Evolutionary conservation across 1,284 basidiomycete genomes (phyloP), one percentile per base, ranked within the genome.

Genomic region (Austropuccinia psidii): DNA sequence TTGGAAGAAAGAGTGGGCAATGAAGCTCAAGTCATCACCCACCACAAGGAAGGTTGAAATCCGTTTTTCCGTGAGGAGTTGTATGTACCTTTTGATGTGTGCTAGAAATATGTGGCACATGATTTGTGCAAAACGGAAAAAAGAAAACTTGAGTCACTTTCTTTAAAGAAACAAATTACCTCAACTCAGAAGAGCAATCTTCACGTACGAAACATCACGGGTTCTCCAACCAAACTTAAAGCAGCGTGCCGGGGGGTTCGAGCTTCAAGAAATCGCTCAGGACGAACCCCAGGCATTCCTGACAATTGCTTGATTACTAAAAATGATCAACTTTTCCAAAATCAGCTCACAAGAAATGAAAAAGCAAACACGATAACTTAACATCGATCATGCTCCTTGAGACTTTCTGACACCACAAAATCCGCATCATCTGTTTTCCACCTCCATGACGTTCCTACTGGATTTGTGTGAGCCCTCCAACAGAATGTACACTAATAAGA

Each of bases 381-480:
- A 64, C 70, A 37, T 55, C 70, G 70, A 47, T 73, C 69, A 35
- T 75, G 74, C 35, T 73, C 64, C 33, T 72, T 64, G 8, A 75
- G 52, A 49, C 69, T 73, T 29, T 67, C 66, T 27, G 73, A 60
- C 8, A 75, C 60, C 24, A 75, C 47, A 24, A 55, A 62, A 39
- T 73, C 43, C 4, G 74, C 68, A 50, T 60, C 54, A 50, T 75
- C 74, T 27, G 64, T 67, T 58, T 75, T 75, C 74, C 74, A 75
- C n/a, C 74, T 60, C 74, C 74, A 75, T 19, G 74, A 73, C 19
- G 74, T 75, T 43, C 74, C 74, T 11, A 75, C 74, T 3, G 74
- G 74, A 75, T 75, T 75, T 5, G 74, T 75, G 43, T 75, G 74
- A 21, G 64, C 47, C 55, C 68, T 64, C 67, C 68, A 72, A 41